phyloP scores from a whole-genome alignment of 768 basidiomycete genomes.

The Rhodotorula diobovata region DNA sequence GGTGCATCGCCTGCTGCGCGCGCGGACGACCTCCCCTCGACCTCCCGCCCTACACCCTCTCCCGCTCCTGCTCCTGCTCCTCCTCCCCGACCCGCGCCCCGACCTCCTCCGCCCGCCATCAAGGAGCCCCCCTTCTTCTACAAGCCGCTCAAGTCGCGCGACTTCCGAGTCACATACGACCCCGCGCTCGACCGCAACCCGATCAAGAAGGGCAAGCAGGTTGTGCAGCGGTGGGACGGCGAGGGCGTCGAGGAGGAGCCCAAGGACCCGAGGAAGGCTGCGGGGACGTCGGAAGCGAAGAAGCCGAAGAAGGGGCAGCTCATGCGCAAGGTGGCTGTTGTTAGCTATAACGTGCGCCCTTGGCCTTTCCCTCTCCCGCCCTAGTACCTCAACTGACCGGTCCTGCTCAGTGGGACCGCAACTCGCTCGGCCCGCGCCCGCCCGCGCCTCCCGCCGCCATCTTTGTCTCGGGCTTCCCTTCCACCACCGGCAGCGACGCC shows the following conservation, averaged over 20 bases:
- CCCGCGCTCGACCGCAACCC: conserved; percentile 23
- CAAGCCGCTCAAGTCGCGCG: conserved; percentile 18
- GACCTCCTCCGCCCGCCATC: neutral
- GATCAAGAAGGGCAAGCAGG: conserved; percentile 57
- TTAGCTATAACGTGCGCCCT: conserved; percentile 58
- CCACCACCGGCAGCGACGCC: conserved; percentile 62
- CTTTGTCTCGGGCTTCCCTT: conserved; percentile 65
- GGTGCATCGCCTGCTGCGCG: neutral
- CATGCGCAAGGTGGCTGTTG: conserved; percentile 50
- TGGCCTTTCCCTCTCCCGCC: neutral
- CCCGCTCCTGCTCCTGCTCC: neutral
- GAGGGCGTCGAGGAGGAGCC: conserved; percentile 53
- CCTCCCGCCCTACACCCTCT: neutral
- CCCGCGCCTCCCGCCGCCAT: conserved; percentile 59
- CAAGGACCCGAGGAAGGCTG: conserved; percentile 58
- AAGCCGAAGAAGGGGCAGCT: conserved; percentile 40
- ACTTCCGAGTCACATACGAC: conserved; percentile 26
- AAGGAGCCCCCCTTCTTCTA: conserved; percentile 33
- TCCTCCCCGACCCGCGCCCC: neutral
- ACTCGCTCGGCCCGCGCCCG: conserved; percentile 68
- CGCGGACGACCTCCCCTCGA: neutral
- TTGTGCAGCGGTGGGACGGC: conserved; percentile 56
- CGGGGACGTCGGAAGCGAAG: conserved; percentile 43
- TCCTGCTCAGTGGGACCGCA: conserved; percentile 61
- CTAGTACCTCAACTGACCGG: neutral